Conservation (phyloP, 495 filamentous ascomycete species). For the Penicillium cataractarum region DNA sequence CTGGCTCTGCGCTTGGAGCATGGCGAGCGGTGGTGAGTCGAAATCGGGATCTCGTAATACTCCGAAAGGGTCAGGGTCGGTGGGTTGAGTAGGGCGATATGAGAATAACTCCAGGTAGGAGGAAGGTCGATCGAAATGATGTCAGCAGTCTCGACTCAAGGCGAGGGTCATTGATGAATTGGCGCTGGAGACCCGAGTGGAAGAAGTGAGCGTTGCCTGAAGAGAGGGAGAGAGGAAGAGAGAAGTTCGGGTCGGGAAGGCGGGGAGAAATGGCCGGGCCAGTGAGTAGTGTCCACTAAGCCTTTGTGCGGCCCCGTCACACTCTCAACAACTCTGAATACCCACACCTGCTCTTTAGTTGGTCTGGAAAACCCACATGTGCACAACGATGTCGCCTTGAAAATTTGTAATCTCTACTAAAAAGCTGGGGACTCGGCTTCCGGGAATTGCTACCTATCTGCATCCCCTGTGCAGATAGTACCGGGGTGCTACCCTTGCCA, state of each 20-base stretch:
- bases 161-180: constrained; percentile 32
- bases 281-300: constrained; percentile 14
- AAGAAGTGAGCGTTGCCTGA: constrained; percentile 21
- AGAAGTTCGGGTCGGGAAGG: constrained; percentile 36
- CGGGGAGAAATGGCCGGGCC: constrained; percentile 30
- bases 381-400: background rate
- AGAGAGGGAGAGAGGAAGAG: constrained; percentile 19
- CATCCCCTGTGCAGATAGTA: constrained; percentile 13
- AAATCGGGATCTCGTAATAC: constrained; percentile 39
- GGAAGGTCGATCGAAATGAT: constrained; percentile 6
- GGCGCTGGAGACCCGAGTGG: constrained; percentile 10
- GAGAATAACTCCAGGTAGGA: background rate
- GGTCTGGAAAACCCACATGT: background rate
- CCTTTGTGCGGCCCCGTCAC: constrained; percentile 26
- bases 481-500: constrained; percentile 19
- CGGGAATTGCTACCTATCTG: background rate
- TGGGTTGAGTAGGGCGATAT: background rate
- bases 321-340: background rate
- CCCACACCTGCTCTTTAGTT: background rate
- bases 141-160: constrained; percentile 33
- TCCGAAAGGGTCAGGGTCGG: constrained; percentile 33
- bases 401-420: background rate
- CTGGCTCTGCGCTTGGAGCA: constrained; percentile 56
- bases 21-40: constrained; percentile 42
- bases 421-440: no score